These are phyloP conservation scores for Cicer arietinum DNA, from an alignment of 306 rosid species.

Conservation along the genomic window DNA sequence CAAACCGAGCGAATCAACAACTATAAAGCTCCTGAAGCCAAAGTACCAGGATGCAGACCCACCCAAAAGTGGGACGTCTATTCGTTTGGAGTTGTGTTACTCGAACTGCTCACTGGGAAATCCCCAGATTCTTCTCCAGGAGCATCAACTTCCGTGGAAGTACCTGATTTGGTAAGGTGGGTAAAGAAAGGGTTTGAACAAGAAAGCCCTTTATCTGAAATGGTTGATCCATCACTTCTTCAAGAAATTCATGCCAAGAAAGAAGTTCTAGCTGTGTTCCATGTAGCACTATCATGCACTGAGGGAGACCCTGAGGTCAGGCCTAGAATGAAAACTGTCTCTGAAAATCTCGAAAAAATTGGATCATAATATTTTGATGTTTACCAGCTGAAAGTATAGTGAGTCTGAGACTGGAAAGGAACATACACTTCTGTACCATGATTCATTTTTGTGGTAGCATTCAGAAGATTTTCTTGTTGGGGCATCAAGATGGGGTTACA, in stretches of 20 bases:
- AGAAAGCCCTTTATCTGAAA: constrained; percentile 85
- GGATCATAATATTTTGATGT: constrained; percentile 46
- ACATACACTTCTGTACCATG: constrained; percentile 32
- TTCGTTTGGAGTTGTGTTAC: constrained; percentile 85
- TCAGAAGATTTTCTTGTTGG: constrained; percentile 41
- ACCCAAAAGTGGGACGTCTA: constrained; percentile 94
- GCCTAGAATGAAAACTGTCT: constrained; percentile 89
- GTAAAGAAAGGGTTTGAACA: constrained; percentile 91
- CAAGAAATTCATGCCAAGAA: constrained; percentile 94
- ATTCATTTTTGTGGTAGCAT: constrained; percentile 48
- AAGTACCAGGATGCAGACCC: constrained; percentile 69
- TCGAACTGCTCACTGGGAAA: constrained; percentile 90
- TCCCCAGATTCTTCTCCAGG: constrained; percentile 90
- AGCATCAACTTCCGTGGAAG: constrained; percentile 82
- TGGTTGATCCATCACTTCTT: constrained; percentile 84
- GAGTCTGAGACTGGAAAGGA: constrained; percentile 31
- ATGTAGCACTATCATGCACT: constrained; percentile 83
- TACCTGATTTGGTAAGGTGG: constrained; percentile 88
- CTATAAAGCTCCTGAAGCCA: constrained; percentile 86
- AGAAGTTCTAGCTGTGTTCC: constrained; percentile 88
- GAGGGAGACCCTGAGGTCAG: constrained; percentile 87
- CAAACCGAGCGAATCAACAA: constrained; percentile 76
- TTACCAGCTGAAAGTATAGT: constrained; percentile 24
- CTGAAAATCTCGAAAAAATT: constrained; percentile 85
- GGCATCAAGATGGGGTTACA: constrained; percentile 45